Percentiles rank a stretch among this genome's conserved stretches.
phyloP scores from a whole-genome alignment of 1,284 basidiomycete genomes.

The Leccinum solheimii region DNA sequence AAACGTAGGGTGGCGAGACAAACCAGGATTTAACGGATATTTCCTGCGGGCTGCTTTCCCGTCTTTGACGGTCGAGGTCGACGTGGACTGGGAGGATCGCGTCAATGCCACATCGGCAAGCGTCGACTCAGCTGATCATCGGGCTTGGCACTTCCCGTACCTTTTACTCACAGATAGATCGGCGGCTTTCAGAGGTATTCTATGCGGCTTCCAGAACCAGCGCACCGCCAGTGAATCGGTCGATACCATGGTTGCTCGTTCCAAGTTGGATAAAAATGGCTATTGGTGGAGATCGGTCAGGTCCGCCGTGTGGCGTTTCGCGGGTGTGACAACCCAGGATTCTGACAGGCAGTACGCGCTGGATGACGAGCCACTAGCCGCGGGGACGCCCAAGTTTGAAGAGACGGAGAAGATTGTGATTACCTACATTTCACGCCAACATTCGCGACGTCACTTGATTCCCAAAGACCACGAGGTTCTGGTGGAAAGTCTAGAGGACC shows the following conservation, averaged over 20 bases:
- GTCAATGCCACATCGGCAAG: constrained; percentile 39
- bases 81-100: constrained; percentile 70
- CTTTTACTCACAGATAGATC: constrained; percentile 71
- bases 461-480: constrained; percentile 59
- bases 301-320: constrained; percentile 60
- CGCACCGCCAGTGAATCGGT: constrained; percentile 68
- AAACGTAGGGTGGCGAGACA: constrained; percentile 67
- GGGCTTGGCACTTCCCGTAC: constrained; percentile 58
- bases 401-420: constrained; percentile 54
- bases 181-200: constrained; percentile 65
- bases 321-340: constrained; percentile 41
- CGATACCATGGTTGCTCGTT: constrained; percentile 33
- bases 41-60: constrained; percentile 78
- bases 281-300: constrained; percentile 74
- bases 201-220: constrained; percentile 63
- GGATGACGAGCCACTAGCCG: constrained; percentile 9
- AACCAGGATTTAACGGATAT: constrained; percentile 71
- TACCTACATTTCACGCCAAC: constrained; percentile 76
- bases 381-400: constrained; percentile 22
- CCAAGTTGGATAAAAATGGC: constrained; percentile 36
- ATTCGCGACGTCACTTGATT: constrained; percentile 54
- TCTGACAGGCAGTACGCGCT: constrained; percentile 1
- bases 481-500: constrained; percentile 54
- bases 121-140: constrained; percentile 10
- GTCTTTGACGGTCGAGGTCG: constrained; percentile 64